Evolutionary conservation across 208 protist genomes (phyloP).

Genomic region (Trypanosoma lewisi): DNA sequence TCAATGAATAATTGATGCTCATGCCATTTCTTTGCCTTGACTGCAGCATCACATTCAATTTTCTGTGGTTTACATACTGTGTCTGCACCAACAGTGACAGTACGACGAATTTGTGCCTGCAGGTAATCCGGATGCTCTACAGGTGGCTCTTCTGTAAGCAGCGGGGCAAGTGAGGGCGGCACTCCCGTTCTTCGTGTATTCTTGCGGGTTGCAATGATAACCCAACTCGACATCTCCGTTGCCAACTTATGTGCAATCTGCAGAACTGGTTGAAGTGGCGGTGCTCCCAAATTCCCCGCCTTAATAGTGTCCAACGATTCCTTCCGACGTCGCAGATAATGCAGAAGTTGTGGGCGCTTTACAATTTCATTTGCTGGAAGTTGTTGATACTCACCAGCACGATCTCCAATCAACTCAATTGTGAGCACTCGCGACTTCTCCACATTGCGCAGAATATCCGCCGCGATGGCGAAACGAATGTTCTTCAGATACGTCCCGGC

Average conservation of each 20-base stretch:
- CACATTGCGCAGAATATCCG: conserved; percentile 54
- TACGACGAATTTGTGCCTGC: conserved; percentile 11
- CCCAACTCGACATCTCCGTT: conserved; percentile 37
- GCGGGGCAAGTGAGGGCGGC: conserved; percentile 56
- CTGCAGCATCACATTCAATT: conserved; percentile 31
- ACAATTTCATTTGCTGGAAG: conserved; percentile 49
- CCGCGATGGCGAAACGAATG: conserved; percentile 37
- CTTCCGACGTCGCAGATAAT: not conserved
- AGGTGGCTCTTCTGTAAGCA: conserved; percentile 66
- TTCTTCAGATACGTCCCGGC: conserved; percentile 39
- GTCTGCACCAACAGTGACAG: conserved; percentile 17
- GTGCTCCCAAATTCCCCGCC: not conserved
- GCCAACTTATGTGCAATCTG: conserved; percentile 55
- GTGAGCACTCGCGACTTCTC: conserved; percentile 52
- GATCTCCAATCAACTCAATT: conserved; percentile 82
- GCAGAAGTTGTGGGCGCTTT: conserved; percentile 6
- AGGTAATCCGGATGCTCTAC: conserved; percentile 62
- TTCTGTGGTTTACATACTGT: conserved; percentile 15
- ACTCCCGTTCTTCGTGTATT: conserved; percentile 41
- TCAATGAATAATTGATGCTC: conserved; percentile 50
- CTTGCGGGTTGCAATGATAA: conserved; percentile 52
- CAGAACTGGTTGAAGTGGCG: conserved; percentile 41
- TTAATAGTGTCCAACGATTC: not conserved
- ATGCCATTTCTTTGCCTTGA: conserved; percentile 61
- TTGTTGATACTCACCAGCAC: conserved; percentile 63